A percentile compares a stretch with the other conserved stretches of the same genome.
Evolutionary conservation across 352 stramenopile genomes (phyloP).

Genomic region (Peronospora belbahrii): DNA sequence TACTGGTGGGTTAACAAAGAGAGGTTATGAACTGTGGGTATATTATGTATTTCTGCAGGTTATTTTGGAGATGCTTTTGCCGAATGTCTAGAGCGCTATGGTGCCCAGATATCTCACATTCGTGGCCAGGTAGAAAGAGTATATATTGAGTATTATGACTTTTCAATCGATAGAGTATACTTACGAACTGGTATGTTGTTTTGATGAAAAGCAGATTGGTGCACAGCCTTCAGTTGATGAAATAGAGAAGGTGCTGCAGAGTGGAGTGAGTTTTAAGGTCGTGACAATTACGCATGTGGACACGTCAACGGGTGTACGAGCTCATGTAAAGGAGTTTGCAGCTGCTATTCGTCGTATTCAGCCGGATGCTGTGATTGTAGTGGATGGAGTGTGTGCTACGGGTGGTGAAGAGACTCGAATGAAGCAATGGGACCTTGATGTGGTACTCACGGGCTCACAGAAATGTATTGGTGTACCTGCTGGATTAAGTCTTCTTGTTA

Average conservation of each 20-base stretch:
- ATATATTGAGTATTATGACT: not conserved
- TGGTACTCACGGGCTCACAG: slow-evolving; percentile 71
- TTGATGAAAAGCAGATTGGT: slow-evolving; percentile 31
- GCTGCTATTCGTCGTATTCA: slow-evolving; percentile 47
- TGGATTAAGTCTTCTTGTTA: slow-evolving; percentile 54
- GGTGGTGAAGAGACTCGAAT: slow-evolving; percentile 71
- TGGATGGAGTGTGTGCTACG: slow-evolving; percentile 64
- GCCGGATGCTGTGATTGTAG: slow-evolving; percentile 52
- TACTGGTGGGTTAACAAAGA: not conserved
- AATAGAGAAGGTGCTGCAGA: slow-evolving; percentile 36
- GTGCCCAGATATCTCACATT: slow-evolving; percentile 52
- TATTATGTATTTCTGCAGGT: slow-evolving; percentile 13
- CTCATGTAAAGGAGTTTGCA: slow-evolving; percentile 51
- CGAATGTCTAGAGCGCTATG: slow-evolving; percentile 62
- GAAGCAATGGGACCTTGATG: slow-evolving; percentile 75
- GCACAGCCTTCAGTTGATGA: slow-evolving; percentile 42
- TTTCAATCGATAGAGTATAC: too few species aligned
- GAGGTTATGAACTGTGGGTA: not conserved
- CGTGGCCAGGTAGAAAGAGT: slow-evolving; percentile 29
- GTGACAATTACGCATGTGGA: slow-evolving; percentile 77
- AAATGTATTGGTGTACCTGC: slow-evolving; percentile 72
- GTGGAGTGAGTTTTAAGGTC: slow-evolving; percentile 42
- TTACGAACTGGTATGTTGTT: not conserved
- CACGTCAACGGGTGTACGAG: slow-evolving; percentile 65
- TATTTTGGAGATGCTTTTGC: slow-evolving; percentile 75